Conservation (phyloP, 1,284 basidiomycete species). For the Polyporus tsugae region DNA sequence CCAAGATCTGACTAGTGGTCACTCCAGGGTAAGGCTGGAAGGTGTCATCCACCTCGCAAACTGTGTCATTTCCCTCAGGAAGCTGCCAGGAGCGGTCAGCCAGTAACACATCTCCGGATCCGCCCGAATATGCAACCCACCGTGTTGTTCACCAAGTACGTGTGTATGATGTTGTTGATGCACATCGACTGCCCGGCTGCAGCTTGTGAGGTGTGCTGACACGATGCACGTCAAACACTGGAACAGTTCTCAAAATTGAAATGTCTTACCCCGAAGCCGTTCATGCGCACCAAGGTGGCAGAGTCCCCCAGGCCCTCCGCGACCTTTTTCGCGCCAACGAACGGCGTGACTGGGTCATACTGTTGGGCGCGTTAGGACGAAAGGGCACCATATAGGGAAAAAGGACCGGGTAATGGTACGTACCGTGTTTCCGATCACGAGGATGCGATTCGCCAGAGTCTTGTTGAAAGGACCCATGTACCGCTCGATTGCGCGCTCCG, state of each 20-base stretch:
- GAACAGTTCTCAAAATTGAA: background rate
- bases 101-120: background rate
- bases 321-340: constrained; percentile 28
- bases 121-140: background rate
- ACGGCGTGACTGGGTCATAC: constrained; percentile 35
- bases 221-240: background rate
- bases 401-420: background rate
- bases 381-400: no score
- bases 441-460: constrained; percentile 32
- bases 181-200: constrained; percentile 2
- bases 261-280: constrained; percentile 33
- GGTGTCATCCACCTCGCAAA: constrained; percentile 18
- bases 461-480: constrained; percentile 38
- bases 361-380: background rate
- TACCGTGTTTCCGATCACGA: constrained; percentile 36
- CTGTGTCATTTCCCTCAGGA: constrained; percentile 11
- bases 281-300: constrained; percentile 31
- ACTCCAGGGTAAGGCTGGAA: constrained; percentile 11
- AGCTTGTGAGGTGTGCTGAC: constrained; percentile 7
- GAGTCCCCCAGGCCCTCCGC: constrained; percentile 28
- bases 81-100: constrained; percentile 1
- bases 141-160: constrained; percentile 16
- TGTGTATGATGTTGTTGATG: background rate
- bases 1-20: background rate
- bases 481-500: constrained; percentile 35